A percentile compares a stretch with the other conserved stretches of the same genome.
phyloP scores from a whole-genome alignment of 2,329 filamentous ascomycete species.

The Hypoxylon rubiginosum region DNA sequence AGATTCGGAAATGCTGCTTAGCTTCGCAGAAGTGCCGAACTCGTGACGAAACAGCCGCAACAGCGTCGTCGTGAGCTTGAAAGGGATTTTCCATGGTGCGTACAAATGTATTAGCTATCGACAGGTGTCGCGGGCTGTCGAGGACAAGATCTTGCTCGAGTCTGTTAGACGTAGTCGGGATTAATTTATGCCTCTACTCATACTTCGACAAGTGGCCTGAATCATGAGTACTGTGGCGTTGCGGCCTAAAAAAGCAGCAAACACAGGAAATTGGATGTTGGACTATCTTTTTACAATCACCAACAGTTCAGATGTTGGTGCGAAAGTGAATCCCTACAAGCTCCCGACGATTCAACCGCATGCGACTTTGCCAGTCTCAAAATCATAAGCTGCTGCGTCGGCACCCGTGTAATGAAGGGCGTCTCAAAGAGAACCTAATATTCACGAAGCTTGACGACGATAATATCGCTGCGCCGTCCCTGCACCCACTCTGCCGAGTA shows the following conservation, averaged over 20 bases:
- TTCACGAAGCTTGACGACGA: no score
- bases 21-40: constrained; percentile 60
- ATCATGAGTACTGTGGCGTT: neutral
- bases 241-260: neutral
- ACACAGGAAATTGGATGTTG: neutral
- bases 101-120: neutral
- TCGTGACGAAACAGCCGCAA: constrained; percentile 59
- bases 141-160: no score
- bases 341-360: neutral
- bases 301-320: no score
- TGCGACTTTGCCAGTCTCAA: no score
- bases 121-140: neutral
- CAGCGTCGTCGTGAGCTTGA: constrained; percentile 59
- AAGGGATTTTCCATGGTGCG: neutral
- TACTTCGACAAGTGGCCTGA: no score
- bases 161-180: neutral
- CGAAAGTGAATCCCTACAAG: neutral
- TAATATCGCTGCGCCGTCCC: no score
- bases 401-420: no score
- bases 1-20: constrained; percentile 75
- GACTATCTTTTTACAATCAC: no score
- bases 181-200: neutral
- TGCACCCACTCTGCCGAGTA: no score
- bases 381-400: no score
- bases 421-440: no score